A percentile compares a stretch with the other conserved stretches of the same genome.
Conservation (phyloP, 257 asterid genomes). For the Leonotis leonurus region DNA sequence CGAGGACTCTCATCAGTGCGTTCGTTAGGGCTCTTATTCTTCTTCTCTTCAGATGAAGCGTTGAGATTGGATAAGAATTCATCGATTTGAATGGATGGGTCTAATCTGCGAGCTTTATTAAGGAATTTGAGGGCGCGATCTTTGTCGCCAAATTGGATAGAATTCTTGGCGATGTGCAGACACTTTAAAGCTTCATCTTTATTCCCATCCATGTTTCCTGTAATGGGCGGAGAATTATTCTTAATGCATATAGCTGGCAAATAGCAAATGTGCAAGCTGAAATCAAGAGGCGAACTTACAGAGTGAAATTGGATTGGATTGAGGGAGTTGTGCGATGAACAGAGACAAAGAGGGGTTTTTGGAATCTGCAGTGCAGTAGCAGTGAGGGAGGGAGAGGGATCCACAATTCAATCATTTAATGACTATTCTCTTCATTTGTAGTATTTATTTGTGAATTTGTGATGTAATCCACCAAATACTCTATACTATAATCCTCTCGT, state of each 20-base stretch:
- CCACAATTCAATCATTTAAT: too few relatives aligned
- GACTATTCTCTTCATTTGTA: too few relatives aligned
- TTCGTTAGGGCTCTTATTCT: conserved; percentile 22
- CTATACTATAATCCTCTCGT: too few relatives aligned
- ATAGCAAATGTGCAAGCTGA: background rate
- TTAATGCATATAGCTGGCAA: background rate
- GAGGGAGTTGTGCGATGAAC: background rate
- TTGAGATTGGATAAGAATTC: conserved; percentile 42
- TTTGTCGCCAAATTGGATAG: conserved; percentile 68
- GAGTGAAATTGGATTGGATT: background rate
- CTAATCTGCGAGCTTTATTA: conserved; percentile 73
- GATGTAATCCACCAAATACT: too few relatives aligned
- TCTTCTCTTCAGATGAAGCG: conserved; percentile 31
- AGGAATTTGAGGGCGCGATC: conserved; percentile 67
- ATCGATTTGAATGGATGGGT: conserved; percentile 57
- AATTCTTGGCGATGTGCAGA: conserved; percentile 56
- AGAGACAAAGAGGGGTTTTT: conserved; percentile 15
- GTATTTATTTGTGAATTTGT: too few relatives aligned
- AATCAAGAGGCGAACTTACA: background rate
- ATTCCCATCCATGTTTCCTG: conserved; percentile 71
- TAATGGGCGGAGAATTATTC: background rate
- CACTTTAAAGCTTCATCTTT: conserved; percentile 93
- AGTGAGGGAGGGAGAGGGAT: too few relatives aligned
- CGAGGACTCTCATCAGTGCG: conserved; percentile 21
- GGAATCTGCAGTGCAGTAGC: conserved; percentile 5